Conservation (phyloP, 2,329 filamentous ascomycete genomes). For the Ophiostoma fasciatum region DNA sequence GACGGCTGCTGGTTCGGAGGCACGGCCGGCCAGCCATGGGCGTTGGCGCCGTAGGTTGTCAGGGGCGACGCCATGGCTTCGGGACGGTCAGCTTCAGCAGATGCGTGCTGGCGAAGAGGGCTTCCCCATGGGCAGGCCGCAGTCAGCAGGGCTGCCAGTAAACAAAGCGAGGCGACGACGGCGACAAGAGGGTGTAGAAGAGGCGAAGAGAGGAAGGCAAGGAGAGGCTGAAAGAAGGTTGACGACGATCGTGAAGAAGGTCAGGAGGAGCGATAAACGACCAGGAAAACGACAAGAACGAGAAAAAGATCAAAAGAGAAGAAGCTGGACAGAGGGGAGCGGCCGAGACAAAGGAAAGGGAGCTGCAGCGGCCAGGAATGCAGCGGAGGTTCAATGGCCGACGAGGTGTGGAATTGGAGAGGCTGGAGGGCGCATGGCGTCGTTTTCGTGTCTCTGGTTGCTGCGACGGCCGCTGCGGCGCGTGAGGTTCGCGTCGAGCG, state of each 20-base stretch:
- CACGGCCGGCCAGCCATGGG: conserved; percentile 5
- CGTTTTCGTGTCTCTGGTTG: conserved; percentile 10
- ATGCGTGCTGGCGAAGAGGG: not conserved
- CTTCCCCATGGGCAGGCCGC: conserved; percentile 2
- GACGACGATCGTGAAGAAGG: too few relatives aligned
- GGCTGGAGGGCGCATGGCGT: conserved; percentile 9
- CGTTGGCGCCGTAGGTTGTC: conserved; percentile 7
- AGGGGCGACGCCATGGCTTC: conserved; percentile 12
- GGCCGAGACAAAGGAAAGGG: not conserved
- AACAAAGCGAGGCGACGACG: too few relatives aligned
- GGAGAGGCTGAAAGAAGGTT: not conserved
- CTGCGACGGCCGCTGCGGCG: conserved; percentile 6
- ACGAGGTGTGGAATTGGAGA: conserved; percentile 8
- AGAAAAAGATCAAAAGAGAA: not conserved
- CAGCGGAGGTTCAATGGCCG: not conserved
- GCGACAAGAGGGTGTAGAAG: not conserved
- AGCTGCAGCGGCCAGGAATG: not conserved
- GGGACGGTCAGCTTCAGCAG: not conserved
- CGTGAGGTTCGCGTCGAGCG: conserved; percentile 11
- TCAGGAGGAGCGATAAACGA: not conserved
- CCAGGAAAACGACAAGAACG: not conserved
- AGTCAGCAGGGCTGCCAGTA: too few relatives aligned
- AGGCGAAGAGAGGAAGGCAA: not conserved
- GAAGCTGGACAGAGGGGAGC: not conserved
- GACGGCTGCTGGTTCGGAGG: conserved; percentile 1